A percentile compares a stretch with the other conserved stretches of the same genome.
These are phyloP conservation scores for Metarhizium rileyi DNA, from an alignment of 2,329 filamentous ascomycete species.

Conservation along the genomic window DNA sequence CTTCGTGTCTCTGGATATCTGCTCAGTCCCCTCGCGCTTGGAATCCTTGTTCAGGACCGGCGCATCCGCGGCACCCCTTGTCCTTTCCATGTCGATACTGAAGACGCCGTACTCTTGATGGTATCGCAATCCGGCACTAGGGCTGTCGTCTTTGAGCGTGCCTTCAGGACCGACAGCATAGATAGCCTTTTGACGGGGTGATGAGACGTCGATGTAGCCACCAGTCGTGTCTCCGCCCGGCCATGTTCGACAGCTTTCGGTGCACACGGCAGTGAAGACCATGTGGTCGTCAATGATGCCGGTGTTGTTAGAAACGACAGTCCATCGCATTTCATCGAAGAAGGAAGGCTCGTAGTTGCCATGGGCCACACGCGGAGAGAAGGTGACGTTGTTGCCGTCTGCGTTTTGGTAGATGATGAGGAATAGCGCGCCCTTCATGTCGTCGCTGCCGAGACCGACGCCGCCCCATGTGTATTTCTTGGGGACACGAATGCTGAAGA, in stretches of 20 bases:
- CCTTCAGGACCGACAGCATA: slow-evolving; percentile 46
- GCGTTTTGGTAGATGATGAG: slow-evolving; percentile 44
- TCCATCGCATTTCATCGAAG: slow-evolving; percentile 32
- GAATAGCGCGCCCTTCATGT: slow-evolving; percentile 43
- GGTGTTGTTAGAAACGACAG: slow-evolving; percentile 33
- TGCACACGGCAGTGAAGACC: slow-evolving; percentile 42
- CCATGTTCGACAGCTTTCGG: slow-evolving; percentile 42
- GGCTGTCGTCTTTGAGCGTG: slow-evolving; percentile 30
- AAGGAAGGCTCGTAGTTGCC: slow-evolving; percentile 43
- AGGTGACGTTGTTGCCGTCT: slow-evolving; percentile 38
- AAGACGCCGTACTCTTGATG: slow-evolving; percentile 47
- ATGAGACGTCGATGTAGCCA: slow-evolving; percentile 41
- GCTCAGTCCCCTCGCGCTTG: slow-evolving; percentile 25
- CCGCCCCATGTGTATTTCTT: slow-evolving; percentile 39
- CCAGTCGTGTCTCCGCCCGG: slow-evolving; percentile 17
- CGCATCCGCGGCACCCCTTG: slow-evolving; percentile 34
- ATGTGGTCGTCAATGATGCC: slow-evolving; percentile 36
- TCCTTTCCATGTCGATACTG: slow-evolving; percentile 42
- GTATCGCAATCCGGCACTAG: slow-evolving; percentile 35
- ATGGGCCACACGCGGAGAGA: slow-evolving; percentile 42
- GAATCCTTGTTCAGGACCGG: slow-evolving; percentile 28
- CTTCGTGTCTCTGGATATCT: slow-evolving; percentile 21
- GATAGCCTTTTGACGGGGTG: slow-evolving; percentile 37
- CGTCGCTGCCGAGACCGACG: slow-evolving; percentile 42
- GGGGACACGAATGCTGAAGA: slow-evolving; percentile 43